Evolutionary conservation across 805 yeast species (phyloP).

Genomic region (Kodamaea kakaduensis): DNA sequence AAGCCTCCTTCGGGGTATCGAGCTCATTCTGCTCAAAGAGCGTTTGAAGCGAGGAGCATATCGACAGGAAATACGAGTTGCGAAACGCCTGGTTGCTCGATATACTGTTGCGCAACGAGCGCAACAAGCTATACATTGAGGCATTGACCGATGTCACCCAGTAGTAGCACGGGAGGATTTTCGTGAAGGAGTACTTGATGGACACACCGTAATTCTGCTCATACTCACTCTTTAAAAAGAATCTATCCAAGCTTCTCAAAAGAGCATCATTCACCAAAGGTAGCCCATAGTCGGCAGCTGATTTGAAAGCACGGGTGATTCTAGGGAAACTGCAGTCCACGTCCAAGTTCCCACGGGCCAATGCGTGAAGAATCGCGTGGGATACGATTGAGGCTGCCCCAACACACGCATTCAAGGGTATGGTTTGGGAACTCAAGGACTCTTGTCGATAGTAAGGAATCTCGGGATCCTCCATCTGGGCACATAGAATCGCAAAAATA

Average conservation of each 20-base stretch:
- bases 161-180: conserved; percentile 34
- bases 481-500: conserved; percentile 14
- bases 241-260: conserved; percentile 35
- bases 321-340: conserved; percentile 23
- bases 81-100: conserved; percentile 28
- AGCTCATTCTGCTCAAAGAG: conserved; percentile 31
- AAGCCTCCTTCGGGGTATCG: conserved; percentile 39
- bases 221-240: conserved; percentile 30
- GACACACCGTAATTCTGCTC: conserved; percentile 13
- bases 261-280: conserved; percentile 39
- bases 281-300: conserved; percentile 31
- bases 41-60: conserved; percentile 31
- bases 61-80: conserved; percentile 31
- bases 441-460: conserved; percentile 12
- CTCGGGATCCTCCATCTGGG: conserved; percentile 20
- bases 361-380: conserved; percentile 22
- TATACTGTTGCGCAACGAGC: conserved; percentile 19
- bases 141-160: conserved; percentile 36
- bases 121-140: conserved; percentile 41
- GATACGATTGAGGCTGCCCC: conserved; percentile 41
- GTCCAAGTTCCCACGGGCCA: conserved; percentile 20
- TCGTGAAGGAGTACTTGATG: conserved; percentile 16
- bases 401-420: conserved; percentile 25
- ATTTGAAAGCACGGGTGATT: conserved; percentile 31
- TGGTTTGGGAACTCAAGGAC: conserved; percentile 3